These are phyloP conservation scores for Ceratobasidium sp. DNA, from an alignment of 1,284 basidiomycete genomes.

Conservation along the genomic window DNA sequence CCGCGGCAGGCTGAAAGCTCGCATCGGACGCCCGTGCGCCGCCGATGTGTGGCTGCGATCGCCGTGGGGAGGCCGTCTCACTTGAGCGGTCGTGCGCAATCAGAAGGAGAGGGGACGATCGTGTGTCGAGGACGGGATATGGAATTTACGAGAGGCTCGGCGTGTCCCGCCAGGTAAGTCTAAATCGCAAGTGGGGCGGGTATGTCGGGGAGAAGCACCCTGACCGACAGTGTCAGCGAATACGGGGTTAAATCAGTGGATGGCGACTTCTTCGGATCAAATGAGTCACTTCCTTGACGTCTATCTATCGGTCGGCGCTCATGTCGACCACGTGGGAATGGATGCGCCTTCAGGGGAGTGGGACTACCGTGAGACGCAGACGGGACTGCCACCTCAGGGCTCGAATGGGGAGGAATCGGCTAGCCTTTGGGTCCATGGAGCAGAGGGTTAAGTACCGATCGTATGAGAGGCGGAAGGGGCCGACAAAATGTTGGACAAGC, in stretches of 20 bases:
- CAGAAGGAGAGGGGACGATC: neutral
- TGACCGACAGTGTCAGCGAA: neutral
- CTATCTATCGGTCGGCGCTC: neutral
- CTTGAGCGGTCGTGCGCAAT: neutral
- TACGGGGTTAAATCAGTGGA: neutral
- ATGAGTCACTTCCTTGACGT: neutral
- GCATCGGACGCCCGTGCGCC: neutral
- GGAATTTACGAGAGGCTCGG: neutral
- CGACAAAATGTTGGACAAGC: constrained; percentile 15
- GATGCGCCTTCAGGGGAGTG: constrained; percentile 22
- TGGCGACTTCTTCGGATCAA: constrained; percentile 7
- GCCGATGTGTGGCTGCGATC: neutral
- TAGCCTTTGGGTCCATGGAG: no score
- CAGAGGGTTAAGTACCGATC: neutral
- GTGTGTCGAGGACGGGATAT: neutral
- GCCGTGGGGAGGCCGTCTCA: neutral
- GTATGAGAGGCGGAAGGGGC: neutral
- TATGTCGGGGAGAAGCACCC: neutral
- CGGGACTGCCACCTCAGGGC: neutral
- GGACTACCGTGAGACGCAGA: constrained; percentile 2
- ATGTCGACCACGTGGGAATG: neutral
- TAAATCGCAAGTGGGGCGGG: neutral
- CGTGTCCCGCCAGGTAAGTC: neutral
- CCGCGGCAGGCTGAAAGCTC: no score
- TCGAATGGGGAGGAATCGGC: neutral